These are phyloP conservation scores for Lactarius quietus DNA, from an alignment of 768 basidiomycete species.

Conservation along the genomic window DNA sequence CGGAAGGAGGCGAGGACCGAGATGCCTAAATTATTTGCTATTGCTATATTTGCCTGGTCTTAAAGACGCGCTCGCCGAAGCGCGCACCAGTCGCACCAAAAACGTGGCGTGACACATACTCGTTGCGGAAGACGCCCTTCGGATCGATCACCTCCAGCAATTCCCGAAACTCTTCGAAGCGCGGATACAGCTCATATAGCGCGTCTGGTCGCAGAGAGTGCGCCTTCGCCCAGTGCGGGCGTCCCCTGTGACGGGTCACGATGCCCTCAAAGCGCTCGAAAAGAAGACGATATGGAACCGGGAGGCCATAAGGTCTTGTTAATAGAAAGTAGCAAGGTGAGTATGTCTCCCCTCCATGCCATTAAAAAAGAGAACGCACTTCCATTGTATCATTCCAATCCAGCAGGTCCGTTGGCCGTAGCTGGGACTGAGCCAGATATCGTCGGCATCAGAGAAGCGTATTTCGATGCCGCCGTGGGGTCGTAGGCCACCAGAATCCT, in stretches of 20 bases:
- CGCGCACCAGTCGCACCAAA: conserved; percentile 51
- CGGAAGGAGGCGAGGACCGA: not conserved
- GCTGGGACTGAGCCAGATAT: conserved; percentile 93
- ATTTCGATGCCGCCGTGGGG: conserved; percentile 94
- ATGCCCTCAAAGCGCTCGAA: conserved; percentile 77
- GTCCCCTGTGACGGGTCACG: conserved; percentile 62
- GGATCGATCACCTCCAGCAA: conserved; percentile 73
- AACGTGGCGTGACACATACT: conserved; percentile 86
- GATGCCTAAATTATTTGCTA: not conserved
- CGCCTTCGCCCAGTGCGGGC: conserved; percentile 97
- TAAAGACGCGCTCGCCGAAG: conserved; percentile 47
- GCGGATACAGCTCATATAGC: conserved; percentile 71
- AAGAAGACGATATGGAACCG: conserved; percentile 74
- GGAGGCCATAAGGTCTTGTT: conserved; percentile 76
- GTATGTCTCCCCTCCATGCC: not conserved
- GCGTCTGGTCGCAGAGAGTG: conserved; percentile 65
- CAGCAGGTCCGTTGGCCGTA: conserved; percentile 77
- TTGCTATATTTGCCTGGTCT: conserved; percentile 30
- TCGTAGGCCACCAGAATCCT: conserved; percentile 67
- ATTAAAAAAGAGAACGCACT: conserved; percentile 48
- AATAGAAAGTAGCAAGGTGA: not conserved
- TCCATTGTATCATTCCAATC: conserved; percentile 98
- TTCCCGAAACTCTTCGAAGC: conserved; percentile 69
- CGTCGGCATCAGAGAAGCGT: conserved; percentile 81
- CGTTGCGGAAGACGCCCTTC: conserved; percentile 74